Conservation (phyloP, 192 early-diverging fungal genomes). For the Podochytrium sp. region DNA sequence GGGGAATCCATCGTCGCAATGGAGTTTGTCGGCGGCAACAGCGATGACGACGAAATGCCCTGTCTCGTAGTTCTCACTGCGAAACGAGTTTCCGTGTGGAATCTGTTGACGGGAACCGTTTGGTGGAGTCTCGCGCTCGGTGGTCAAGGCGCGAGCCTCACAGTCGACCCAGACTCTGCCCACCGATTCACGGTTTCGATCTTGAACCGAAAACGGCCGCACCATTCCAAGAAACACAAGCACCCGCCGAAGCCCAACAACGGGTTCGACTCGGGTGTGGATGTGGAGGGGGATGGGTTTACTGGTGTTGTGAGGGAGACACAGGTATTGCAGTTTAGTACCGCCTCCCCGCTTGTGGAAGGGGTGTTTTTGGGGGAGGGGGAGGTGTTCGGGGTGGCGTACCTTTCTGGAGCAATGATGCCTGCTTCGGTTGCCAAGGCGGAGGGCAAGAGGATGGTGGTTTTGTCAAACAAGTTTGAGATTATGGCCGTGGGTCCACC, state of each 20-base stretch:
- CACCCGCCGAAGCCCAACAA: background rate
- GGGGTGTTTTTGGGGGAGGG: background rate
- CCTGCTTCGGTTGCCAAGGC: no score
- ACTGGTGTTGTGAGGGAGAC: background rate
- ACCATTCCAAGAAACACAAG: background rate
- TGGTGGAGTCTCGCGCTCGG: conserved; percentile 23
- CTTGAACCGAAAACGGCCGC: background rate
- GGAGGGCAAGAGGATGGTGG: background rate
- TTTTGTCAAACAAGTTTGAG: conserved; percentile 1
- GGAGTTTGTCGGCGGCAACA: conserved; percentile 12
- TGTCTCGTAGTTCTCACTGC: conserved; percentile 57
- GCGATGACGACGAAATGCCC: conserved; percentile 58
- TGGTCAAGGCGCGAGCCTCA: background rate
- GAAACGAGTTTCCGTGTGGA: conserved; percentile 74
- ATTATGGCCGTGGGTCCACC: conserved; percentile 4
- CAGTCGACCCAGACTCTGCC: conserved; percentile 10
- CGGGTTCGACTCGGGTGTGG: background rate
- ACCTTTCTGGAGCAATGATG: background rate
- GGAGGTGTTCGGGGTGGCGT: conserved; percentile 4
- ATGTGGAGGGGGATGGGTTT: background rate
- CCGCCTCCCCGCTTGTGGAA: background rate
- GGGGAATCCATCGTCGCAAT: conserved; percentile 12
- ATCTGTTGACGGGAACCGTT: conserved; percentile 66
- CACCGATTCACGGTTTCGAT: conserved; percentile 1
- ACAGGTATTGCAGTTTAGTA: background rate